Base-by-base conservation (phyloP, 2,329 filamentous ascomycete species). In the Neonectria magnoliae region DNA sequence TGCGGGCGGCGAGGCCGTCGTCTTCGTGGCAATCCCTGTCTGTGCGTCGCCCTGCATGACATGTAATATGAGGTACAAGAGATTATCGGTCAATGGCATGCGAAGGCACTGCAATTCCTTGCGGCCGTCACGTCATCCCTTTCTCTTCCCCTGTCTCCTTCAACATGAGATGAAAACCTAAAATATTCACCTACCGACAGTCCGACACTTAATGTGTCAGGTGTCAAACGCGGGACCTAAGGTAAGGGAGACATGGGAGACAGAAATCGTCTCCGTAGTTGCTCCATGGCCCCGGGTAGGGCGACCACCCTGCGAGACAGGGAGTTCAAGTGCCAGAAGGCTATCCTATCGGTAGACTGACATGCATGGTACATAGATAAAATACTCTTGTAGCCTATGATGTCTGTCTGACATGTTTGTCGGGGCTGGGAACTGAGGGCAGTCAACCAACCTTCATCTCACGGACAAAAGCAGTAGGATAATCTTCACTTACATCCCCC, bases 11-110 rank as follows among this genome's bases (percentile, higher is more conserved):
- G 58, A 63, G 51, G 60, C 57, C 63, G 55, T 68, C 57, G 53
- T 54, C 41, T 31, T 44, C 25, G 44, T 8, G 27, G 25, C 18
- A 44, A 44, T 48, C 45, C 62, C 51, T 56, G 38, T 41, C 59
- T 56, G 53, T 58, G 66, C 62, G 44, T 56, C 41, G 47, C 36
- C 59, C 51, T 65, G 58, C 62, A 67, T 63, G 51, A 70, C 41
- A 29, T 11, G 38, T 50, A 54, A 68, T 60, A 62, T 63, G 41
- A 71, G 29, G 57, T 63, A 60, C 45, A 52, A 41, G 38, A 41
- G 57, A 55, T 57, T 53, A 62, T 50, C 42, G 60, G 38, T 18
- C 16, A 11, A 11, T 10, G 29, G 18, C 31, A 54, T 48, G 50
- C 50, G 45, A 45, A 18, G 41, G 29, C 13, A 33, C 42, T 44